A percentile compares a stretch with the other conserved stretches of the same genome.
These are phyloP conservation scores for Hyphopichia wangnamkhiaoensis DNA, from an alignment of 1,139 yeast species.

Conservation along the genomic window DNA sequence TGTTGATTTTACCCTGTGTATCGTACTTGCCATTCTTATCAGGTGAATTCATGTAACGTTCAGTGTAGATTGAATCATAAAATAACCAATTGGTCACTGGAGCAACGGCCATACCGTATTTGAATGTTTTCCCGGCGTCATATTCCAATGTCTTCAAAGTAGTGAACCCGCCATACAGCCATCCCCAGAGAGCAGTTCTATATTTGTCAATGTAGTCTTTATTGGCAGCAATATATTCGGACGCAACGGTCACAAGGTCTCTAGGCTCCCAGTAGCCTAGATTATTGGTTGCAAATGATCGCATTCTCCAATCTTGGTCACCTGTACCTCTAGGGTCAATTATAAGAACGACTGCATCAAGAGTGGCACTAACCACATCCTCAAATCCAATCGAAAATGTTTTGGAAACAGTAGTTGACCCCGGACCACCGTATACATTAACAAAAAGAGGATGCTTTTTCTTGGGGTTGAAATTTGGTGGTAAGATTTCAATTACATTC, in stretches of 20 bases:
- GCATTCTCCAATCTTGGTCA: conserved; percentile 77
- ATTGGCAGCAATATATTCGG: conserved; percentile 56
- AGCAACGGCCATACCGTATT: conserved; percentile 78
- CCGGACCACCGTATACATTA: conserved; percentile 93
- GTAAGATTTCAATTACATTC: conserved; percentile 74
- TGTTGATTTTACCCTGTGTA: conserved; percentile 44
- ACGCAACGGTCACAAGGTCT: conserved; percentile 71
- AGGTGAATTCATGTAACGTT: conserved; percentile 83
- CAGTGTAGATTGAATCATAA: conserved; percentile 81
- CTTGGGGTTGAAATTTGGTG: conserved; percentile 61
- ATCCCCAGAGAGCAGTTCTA: conserved; percentile 85
- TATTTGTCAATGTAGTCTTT: conserved; percentile 56
- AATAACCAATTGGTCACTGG: conserved; percentile 80
- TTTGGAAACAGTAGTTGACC: conserved; percentile 70
- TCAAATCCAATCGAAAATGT: conserved; percentile 62
- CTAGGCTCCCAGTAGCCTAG: conserved; percentile 89
- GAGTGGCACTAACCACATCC: conserved; percentile 64
- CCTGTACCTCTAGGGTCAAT: conserved; percentile 97
- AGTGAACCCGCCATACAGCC: conserved; percentile 83
- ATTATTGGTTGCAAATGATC: conserved; percentile 63
- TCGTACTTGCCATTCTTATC: conserved; percentile 51
- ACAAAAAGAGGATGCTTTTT: conserved; percentile 76
- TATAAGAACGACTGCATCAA: conserved; percentile 73
- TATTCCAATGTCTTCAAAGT: conserved; percentile 70
- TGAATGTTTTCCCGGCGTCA: conserved; percentile 61